These are phyloP conservation scores for Mollisia scopiformis DNA, from an alignment of 2,329 filamentous ascomycete genomes.

Conservation along the genomic window DNA sequence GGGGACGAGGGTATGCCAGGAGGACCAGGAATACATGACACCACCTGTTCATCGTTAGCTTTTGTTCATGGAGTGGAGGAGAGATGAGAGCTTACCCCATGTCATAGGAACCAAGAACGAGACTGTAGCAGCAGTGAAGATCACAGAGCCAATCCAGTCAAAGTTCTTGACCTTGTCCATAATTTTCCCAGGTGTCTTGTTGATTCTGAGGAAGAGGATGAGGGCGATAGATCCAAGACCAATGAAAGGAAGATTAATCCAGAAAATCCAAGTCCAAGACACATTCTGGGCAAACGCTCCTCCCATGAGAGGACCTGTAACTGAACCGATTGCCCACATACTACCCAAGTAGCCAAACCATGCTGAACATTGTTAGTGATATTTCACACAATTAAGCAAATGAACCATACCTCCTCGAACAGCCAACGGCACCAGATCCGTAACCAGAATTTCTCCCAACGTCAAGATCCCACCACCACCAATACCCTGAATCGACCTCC, in stretches of 20 bases:
- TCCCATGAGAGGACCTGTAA: slow-evolving; percentile 54
- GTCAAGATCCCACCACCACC: slow-evolving; percentile 54
- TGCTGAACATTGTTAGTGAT: slow-evolving; percentile 14
- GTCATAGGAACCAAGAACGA: slow-evolving; percentile 64
- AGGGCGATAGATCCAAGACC: slow-evolving; percentile 29
- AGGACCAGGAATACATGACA: slow-evolving; percentile 66
- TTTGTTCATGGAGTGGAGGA: background rate
- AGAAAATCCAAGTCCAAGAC: slow-evolving; percentile 67
- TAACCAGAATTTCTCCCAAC: slow-evolving; percentile 49
- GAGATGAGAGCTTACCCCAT: slow-evolving; percentile 45
- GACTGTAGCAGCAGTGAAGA: slow-evolving; percentile 63
- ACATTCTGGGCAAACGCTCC: slow-evolving; percentile 56
- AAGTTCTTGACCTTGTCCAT: slow-evolving; percentile 48
- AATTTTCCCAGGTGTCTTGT: slow-evolving; percentile 25
- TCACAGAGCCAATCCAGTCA: slow-evolving; percentile 63
- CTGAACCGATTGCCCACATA: slow-evolving; percentile 58
- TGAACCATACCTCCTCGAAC: slow-evolving; percentile 39
- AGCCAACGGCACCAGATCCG: slow-evolving; percentile 48
- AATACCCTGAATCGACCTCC: slow-evolving; percentile 50
- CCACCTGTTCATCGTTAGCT: slow-evolving; percentile 42
- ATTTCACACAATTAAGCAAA: background rate
- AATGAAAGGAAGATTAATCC: slow-evolving; percentile 41
- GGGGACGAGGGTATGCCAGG: slow-evolving; percentile 64
- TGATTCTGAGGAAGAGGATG: slow-evolving; percentile 32
- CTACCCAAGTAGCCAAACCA: slow-evolving; percentile 38